A percentile compares a stretch with the other conserved stretches of the same genome.
Evolutionary conservation across 495 filamentous ascomycete species (phyloP).

Genomic region (Aspergillus nanangensis): DNA sequence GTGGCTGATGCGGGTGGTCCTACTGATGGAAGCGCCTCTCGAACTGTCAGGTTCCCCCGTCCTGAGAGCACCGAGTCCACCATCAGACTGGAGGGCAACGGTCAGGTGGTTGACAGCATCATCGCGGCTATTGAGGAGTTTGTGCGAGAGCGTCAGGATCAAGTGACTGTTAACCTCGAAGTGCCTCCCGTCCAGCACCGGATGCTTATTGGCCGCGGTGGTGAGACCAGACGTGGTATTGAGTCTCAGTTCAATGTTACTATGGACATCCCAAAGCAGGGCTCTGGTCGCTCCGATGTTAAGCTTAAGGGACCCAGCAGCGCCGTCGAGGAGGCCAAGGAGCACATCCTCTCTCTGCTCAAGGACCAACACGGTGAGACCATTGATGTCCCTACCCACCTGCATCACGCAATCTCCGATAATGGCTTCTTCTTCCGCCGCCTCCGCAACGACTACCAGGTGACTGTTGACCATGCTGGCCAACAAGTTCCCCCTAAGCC

Average conservation of each 20-base stretch:
- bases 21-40: conserved; percentile 73
- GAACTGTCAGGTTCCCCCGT: conserved; percentile 88
- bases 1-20: conserved; percentile 85
- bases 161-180: conserved; percentile 69
- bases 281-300: conserved; percentile 61
- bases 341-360: conserved; percentile 69
- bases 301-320: conserved; percentile 76
- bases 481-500: conserved; percentile 67
- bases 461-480: conserved; percentile 86
- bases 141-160: conserved; percentile 72
- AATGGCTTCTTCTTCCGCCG: conserved; percentile 90
- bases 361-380: conserved; percentile 89
- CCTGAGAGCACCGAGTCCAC: conserved; percentile 67
- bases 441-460: conserved; percentile 73
- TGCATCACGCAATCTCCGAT: conserved; percentile 82
- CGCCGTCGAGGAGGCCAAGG: conserved; percentile 79
- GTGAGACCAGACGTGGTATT: conserved; percentile 77
- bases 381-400: conserved; percentile 67
- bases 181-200: conserved; percentile 85
- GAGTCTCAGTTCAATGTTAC: conserved; percentile 85
- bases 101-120: conserved; percentile 83
- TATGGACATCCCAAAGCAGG: conserved; percentile 84
- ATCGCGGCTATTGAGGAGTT: conserved; percentile 72
- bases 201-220: conserved; percentile 85
- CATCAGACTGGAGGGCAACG: conserved; percentile 81